A percentile compares a stretch with the other conserved stretches of the same genome.
These are phyloP conservation scores for Lipomyces orientalis DNA, from an alignment of 805 yeast genomes.

Conservation along the genomic window DNA sequence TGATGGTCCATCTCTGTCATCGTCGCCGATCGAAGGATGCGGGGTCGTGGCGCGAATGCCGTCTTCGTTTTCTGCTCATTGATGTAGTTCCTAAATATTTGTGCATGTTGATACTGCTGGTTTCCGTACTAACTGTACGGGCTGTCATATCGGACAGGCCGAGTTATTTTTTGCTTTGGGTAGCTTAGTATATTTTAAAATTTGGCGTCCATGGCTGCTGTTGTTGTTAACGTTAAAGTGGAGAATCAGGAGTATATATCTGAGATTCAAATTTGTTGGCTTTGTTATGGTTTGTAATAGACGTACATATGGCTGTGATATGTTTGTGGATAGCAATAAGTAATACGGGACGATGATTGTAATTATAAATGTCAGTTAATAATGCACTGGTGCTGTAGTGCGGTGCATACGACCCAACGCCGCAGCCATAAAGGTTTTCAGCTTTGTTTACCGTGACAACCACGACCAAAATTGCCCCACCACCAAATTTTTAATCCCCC, in stretches of 20 bases:
- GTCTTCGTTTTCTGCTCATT: background rate
- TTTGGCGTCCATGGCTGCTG: background rate
- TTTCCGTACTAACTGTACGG: background rate
- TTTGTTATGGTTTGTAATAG: background rate
- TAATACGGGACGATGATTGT: too few relatives aligned
- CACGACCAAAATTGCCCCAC: background rate
- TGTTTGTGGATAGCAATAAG: background rate
- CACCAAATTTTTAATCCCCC: background rate
- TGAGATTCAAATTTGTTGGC: background rate
- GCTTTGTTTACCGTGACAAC: background rate
- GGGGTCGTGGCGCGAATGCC: background rate
- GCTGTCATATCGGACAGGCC: background rate
- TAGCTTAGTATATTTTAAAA: too few relatives aligned
- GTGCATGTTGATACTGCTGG: background rate
- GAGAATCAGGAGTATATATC: background rate
- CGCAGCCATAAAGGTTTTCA: background rate
- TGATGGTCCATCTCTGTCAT: background rate
- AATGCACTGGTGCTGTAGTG: too few relatives aligned
- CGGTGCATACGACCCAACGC: too few relatives aligned
- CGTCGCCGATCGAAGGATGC: background rate
- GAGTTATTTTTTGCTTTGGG: background rate
- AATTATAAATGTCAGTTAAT: too few relatives aligned
- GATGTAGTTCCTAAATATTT: background rate
- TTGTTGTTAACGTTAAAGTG: background rate
- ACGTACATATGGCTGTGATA: background rate